Conservation (phyloP, 352 stramenopile species). For the Elongisporangium anandrum region DNA sequence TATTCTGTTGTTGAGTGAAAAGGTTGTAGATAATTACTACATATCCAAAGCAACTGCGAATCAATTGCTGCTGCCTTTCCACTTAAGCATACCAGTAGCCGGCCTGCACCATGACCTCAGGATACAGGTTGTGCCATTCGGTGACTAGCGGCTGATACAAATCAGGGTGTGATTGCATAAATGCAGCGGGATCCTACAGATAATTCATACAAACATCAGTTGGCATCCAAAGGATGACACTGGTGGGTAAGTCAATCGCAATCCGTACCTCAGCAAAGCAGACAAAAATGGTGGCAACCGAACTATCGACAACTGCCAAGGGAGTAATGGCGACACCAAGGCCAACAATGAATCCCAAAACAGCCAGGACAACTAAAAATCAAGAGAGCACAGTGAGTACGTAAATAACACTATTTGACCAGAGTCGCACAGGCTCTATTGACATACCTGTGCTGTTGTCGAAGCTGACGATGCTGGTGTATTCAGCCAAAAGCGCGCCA, state of each 20-base stretch:
- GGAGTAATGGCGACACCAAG: conserved; percentile 86
- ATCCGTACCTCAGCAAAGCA: conserved; percentile 91
- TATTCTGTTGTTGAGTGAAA: no score
- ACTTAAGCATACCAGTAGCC: conserved; percentile 72
- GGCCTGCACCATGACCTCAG: conserved; percentile 84
- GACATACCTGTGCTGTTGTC: conserved; percentile 58
- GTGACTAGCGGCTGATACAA: conserved; percentile 78
- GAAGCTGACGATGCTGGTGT: conserved; percentile 45
- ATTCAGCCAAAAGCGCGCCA: conserved; percentile 48
- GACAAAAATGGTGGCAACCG: conserved; percentile 95
- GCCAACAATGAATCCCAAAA: conserved; percentile 88
- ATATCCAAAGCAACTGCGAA: neutral
- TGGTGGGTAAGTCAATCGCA: neutral
- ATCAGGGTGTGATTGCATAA: conserved; percentile 74
- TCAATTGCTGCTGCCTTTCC: neutral
- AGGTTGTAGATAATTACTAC: neutral
- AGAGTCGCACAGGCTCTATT: neutral
- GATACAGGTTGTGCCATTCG: conserved; percentile 88
- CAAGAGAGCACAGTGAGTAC: neutral
- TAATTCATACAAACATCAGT: neutral
- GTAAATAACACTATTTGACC: no score
- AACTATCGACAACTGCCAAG: conserved; percentile 91
- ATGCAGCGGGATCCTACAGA: conserved; percentile 63
- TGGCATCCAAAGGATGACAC: neutral
- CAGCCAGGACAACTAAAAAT: conserved; percentile 46